Base-by-base conservation (phyloP, 352 stramenopile genomes). In the Phytophthora pluvialis region DNA sequence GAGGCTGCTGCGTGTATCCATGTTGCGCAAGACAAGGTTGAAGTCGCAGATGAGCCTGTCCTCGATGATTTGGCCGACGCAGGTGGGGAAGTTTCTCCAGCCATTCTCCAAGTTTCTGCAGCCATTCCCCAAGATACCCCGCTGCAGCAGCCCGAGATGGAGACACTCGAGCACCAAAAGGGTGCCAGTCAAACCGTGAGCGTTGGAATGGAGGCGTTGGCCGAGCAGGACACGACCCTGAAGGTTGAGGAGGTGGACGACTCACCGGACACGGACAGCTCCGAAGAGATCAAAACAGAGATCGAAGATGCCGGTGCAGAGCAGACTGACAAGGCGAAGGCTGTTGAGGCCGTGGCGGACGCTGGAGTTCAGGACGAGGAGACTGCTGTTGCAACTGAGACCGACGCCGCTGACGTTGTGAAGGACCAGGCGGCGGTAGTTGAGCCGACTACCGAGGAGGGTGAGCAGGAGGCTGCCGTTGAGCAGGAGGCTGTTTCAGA, bases 31-130 rank as follows among this genome's bases (percentile, higher is more conserved):
- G 42, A 31, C 47, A 29, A 63, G 6, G 65, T 52, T 64, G 59
- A 56, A 60, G 50, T 42, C 57, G 45, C 57, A 53, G 45, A 70
- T 49, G 32, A 60, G 46, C 62, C 58, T 67, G 57, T 63, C 49
- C 35, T 53, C 28, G 48, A 53, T 44, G 51, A 45, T 43, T 53
- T 40, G 25, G 39, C n/a, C n/a, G 33, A 31, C 13, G 47, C 7
- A 21, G 31, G 7, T 26, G 33, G 33, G 18, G 58, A 76, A 66
- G 28, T 13, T 76, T 76, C 57, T 62, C 61, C 50, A 45, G 56
- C 35, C 59, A 72, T 68, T 76, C 63, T 42, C 12, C 42, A 67
- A 70, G 53, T 60, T 63, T 16, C 66, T 5, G 21, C 21, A 21
- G 21, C 21, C 21, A 21, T 21, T 21, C 21, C 21, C 21, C 21